Evolutionary conservation across 1,284 basidiomycete species (phyloP).

Genomic region (Inonotus obliquus): DNA sequence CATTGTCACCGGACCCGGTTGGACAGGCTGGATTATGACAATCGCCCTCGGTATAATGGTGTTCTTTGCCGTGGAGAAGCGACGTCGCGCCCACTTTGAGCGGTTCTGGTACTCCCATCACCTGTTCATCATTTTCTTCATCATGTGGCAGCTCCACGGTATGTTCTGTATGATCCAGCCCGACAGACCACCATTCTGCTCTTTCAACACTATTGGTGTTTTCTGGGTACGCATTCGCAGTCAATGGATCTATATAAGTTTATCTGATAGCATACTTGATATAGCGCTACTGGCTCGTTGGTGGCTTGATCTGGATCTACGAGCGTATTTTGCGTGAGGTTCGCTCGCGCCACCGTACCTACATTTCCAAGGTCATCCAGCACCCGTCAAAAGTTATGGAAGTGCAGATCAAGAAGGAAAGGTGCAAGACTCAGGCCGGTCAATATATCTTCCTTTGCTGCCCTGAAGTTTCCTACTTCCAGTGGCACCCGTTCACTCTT

Average conservation of each 20-base stretch:
- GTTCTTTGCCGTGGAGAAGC: constrained; percentile 78
- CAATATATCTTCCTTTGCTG: constrained; percentile 87
- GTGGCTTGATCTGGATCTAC: constrained; percentile 77
- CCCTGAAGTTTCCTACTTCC: constrained; percentile 87
- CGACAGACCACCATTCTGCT: constrained; percentile 83
- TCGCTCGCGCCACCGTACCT: constrained; percentile 81
- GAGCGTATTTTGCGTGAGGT: constrained; percentile 87
- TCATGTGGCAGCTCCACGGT: constrained; percentile 87
- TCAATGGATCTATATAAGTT: constrained; percentile 10
- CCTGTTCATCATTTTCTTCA: constrained; percentile 86
- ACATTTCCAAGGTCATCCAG: constrained; percentile 88
- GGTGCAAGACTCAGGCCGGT: constrained; percentile 71
- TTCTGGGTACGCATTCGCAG: constrained; percentile 69
- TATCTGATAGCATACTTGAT: constrained; percentile 14
- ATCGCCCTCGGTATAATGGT: constrained; percentile 69
- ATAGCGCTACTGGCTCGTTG: constrained; percentile 84
- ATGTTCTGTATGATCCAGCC: constrained; percentile 95
- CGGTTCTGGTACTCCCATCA: constrained; percentile 89
- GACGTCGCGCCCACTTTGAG: constrained; percentile 70
- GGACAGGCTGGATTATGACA: constrained; percentile 92
- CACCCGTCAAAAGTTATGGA: constrained; percentile 89
- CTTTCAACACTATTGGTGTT: constrained; percentile 78
- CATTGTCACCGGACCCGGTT: constrained; percentile 82
- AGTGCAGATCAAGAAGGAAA: constrained; percentile 92
- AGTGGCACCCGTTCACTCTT: constrained; percentile 93